A percentile compares a stretch with the other conserved stretches of the same genome.
These are phyloP conservation scores for Mortierella sp. DNA, from an alignment of 371 early-diverging fungal species.

Conservation along the genomic window DNA sequence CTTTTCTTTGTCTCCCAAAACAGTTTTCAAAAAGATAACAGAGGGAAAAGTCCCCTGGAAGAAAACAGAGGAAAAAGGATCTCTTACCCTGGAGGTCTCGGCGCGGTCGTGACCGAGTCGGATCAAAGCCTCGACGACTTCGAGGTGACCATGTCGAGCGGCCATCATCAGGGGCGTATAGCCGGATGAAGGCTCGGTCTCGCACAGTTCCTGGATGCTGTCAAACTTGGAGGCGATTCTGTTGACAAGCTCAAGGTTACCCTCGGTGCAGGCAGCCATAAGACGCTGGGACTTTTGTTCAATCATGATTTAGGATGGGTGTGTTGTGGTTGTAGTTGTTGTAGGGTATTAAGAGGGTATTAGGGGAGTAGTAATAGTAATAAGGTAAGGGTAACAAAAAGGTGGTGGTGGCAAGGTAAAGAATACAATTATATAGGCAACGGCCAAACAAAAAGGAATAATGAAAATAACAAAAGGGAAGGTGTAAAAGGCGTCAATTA, in stretches of 20 bases:
- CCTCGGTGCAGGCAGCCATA: slow-evolving; percentile 47
- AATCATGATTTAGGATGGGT: slow-evolving; percentile 18
- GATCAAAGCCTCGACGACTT: slow-evolving; percentile 43
- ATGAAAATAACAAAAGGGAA: slow-evolving; percentile 1
- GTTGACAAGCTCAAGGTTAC: slow-evolving; percentile 46
- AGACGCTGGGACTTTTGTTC: slow-evolving; percentile 49
- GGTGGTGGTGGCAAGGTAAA: neutral
- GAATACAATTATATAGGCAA: neutral
- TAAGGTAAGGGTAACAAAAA: neutral
- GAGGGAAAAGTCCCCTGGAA: too few relatives aligned
- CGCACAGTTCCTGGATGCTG: slow-evolving; percentile 34
- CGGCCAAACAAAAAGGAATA: neutral
- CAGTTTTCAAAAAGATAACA: neutral
- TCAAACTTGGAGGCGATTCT: slow-evolving; percentile 54
- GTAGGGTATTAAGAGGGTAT: neutral
- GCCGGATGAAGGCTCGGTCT: slow-evolving; percentile 40
- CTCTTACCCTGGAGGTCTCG: slow-evolving; percentile 50
- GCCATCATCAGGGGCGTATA: slow-evolving; percentile 53
- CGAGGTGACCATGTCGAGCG: slow-evolving; percentile 47
- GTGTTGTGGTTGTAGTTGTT: neutral
- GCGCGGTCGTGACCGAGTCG: slow-evolving; percentile 43
- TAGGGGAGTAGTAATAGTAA: neutral
- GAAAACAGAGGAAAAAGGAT: neutral
- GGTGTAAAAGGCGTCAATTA: neutral
- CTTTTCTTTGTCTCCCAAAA: neutral